Conservation (phyloP, 768 basidiomycete species). For the Xanthoconium stramineum region DNA sequence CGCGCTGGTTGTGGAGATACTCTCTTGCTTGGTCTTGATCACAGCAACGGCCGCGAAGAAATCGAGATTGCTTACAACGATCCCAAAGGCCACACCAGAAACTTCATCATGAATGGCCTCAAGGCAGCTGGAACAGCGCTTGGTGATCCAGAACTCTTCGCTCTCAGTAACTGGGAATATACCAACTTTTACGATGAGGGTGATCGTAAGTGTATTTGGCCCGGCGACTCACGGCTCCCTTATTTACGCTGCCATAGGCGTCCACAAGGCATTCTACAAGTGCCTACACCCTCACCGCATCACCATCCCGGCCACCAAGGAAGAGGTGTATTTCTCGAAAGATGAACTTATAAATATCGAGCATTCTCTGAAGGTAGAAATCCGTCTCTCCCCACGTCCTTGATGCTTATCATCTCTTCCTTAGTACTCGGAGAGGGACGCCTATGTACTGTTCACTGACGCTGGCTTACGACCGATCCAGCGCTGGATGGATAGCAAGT, state of each 20-base stretch:
- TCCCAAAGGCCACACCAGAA: slow-evolving; percentile 60
- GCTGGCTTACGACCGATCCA: slow-evolving; percentile 81
- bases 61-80: slow-evolving; percentile 91
- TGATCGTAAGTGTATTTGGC: slow-evolving; percentile 35
- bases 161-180: slow-evolving; percentile 74
- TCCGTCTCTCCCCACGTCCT: background rate
- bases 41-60: slow-evolving; percentile 62
- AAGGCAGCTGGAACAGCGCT: slow-evolving; percentile 63
- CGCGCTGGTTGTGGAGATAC: slow-evolving; percentile 75
- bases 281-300: slow-evolving; percentile 62
- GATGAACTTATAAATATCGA: slow-evolving; percentile 86
- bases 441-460: slow-evolving; percentile 62
- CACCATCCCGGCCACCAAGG: slow-evolving; percentile 42
- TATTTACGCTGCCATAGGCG: slow-evolving; percentile 43
- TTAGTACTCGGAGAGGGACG: slow-evolving; percentile 79
- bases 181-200: slow-evolving; percentile 55
- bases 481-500: slow-evolving; percentile 74
- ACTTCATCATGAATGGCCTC: slow-evolving; percentile 87
- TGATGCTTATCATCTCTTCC: background rate
- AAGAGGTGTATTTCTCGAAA: slow-evolving; percentile 52
- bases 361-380: slow-evolving; percentile 75
- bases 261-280: slow-evolving; percentile 82
- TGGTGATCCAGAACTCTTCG: slow-evolving; percentile 63
- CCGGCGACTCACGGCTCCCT: background rate
- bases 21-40: slow-evolving; percentile 87